These are phyloP conservation scores for Thielaviopsis musarum DNA, from an alignment of 2,329 filamentous ascomycete genomes.

Conservation along the genomic window DNA sequence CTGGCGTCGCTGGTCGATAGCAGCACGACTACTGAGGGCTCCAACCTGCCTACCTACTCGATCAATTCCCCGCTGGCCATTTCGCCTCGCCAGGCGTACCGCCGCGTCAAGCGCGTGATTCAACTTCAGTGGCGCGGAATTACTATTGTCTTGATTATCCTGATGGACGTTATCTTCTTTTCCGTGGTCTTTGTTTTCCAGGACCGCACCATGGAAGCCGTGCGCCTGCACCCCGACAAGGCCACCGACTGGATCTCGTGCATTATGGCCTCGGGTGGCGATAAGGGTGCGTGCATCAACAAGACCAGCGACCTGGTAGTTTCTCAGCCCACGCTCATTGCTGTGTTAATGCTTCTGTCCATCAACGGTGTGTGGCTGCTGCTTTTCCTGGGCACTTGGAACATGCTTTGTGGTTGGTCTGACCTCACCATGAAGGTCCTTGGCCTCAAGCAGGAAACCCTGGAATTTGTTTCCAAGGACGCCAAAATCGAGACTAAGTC, in stretches of 20 bases:
- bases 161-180: constrained; percentile 87
- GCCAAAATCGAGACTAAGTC: constrained; percentile 52
- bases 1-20: constrained; percentile 66
- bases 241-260: constrained; percentile 55
- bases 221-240: constrained; percentile 34
- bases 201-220: constrained; percentile 50
- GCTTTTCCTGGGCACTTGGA: constrained; percentile 61
- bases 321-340: constrained; percentile 58
- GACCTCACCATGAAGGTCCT: constrained; percentile 41
- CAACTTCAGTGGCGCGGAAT: constrained; percentile 91
- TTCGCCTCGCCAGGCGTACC: constrained; percentile 74
- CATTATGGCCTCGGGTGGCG: constrained; percentile 36
- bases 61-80: constrained; percentile 54
- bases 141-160: constrained; percentile 73
- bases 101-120: constrained; percentile 70
- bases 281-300: constrained; percentile 50
- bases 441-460: constrained; percentile 32
- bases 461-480: constrained; percentile 78
- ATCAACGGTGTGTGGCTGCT: constrained; percentile 75
- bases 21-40: constrained; percentile 51
- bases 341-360: constrained; percentile 70
- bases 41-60: constrained; percentile 56
- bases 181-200: constrained; percentile 79
- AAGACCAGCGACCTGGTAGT: constrained; percentile 47
- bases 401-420: constrained; percentile 75